Evolutionary conservation across 768 basidiomycete genomes (phyloP), one percentile per base, ranked within the genome.

Genomic region (Crepidotus variabilis): DNA sequence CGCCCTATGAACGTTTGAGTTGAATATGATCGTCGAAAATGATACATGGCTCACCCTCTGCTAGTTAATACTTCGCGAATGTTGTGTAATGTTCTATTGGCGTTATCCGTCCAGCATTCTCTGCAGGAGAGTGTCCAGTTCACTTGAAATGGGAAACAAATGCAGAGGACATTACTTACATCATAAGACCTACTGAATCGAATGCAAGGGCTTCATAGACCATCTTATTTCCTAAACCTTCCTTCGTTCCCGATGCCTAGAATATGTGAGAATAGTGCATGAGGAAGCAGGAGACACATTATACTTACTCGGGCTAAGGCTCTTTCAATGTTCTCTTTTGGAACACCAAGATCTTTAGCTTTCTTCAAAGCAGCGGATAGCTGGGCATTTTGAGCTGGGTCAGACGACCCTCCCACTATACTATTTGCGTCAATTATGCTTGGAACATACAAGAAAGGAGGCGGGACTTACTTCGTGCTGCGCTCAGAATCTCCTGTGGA

Each of bases 241-340:
- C 78, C 52, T 78, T 82, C 50, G 68, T 72, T n/a, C 78, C 78
- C 48, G 73, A 71, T 9, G 78, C 81, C 79, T 85, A 56, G 3
- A 60, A 51, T 51, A 57, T 22, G 43, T 50, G 33, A 46, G 21
- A 47, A 35, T 23, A 47, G n/a, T 22, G 55, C 22, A 35, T 28
- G 11, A n/a, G 24, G 35, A 45, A 9, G 47, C 18, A 39, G 9
- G 52, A 20, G 7, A 11, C 9, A 39, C 47, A 24, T 14, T 16
- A 21, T 1, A 56, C 66, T 21, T 60, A 84, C 87, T 72, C 77
- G 82, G 46, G 75, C 77, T 48, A 88, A 69, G 0, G 86, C 81
- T 23, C 76, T 83, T 56, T 84, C 84, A 5, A 89, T 81, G 67
- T 87, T 88, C 47, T 86, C 84, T 60, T 80, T 88, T 11, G 87